phyloP scores from a whole-genome alignment of 2,329 filamentous ascomycete species.

The Cadophora luteo-olivacea region DNA sequence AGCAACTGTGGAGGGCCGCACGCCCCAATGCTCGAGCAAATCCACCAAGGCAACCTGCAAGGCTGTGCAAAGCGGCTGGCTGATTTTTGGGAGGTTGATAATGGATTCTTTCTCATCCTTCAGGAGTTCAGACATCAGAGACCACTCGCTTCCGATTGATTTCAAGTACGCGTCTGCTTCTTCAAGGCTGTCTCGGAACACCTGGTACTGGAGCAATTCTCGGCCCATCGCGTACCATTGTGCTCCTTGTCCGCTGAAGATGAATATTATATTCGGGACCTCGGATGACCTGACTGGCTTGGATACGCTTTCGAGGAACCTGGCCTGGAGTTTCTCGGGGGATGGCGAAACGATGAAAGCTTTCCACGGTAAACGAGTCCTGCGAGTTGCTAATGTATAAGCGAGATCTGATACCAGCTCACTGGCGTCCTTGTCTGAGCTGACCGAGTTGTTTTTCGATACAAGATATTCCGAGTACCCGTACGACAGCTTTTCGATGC shows the following conservation, averaged over 20 bases:
- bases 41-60: conserved; percentile 43
- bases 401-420: conserved; percentile 30
- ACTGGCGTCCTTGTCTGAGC: background rate
- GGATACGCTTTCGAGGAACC: background rate
- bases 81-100: conserved; percentile 33
- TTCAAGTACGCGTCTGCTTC: conserved; percentile 45
- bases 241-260: conserved; percentile 42
- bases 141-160: conserved; percentile 44
- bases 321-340: background rate
- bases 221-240: conserved; percentile 41
- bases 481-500: conserved; percentile 17
- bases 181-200: conserved; percentile 46
- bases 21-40: conserved; percentile 32
- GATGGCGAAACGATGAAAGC: conserved; percentile 28
- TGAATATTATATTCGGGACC: conserved; percentile 33
- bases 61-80: conserved; percentile 37
- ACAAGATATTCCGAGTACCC: conserved; percentile 32
- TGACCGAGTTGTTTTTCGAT: conserved; percentile 26
- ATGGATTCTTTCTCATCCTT: conserved; percentile 12
- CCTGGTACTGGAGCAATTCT: conserved; percentile 43
- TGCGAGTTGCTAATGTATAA: conserved; percentile 37
- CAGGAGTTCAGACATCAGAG: conserved; percentile 28
- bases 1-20: conserved; percentile 36
- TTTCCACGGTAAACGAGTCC: conserved; percentile 36
- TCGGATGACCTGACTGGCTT: conserved; percentile 7